Evolutionary conservation across 345 rosid genomes (phyloP).

Genomic region (Eucalyptus guilfoylei): DNA sequence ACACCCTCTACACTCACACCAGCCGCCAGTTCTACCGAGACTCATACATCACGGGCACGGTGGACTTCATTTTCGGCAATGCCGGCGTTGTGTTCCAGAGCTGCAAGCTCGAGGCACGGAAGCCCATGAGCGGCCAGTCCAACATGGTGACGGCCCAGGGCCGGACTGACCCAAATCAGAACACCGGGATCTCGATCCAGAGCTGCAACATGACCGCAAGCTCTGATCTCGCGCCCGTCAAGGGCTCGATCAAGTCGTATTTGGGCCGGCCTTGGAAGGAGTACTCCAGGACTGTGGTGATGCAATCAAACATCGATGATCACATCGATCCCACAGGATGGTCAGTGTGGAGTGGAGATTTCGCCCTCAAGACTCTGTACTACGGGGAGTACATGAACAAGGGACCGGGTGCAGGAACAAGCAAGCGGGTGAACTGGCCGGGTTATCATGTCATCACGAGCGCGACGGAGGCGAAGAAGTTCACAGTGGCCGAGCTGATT

Average conservation of each 20-base stretch:
- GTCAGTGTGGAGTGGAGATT: constrained; percentile 58
- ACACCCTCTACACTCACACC: constrained; percentile 72
- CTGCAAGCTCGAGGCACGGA: constrained; percentile 40
- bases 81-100: constrained; percentile 68
- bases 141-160: neutral
- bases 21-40: constrained; percentile 79
- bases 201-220: constrained; percentile 20
- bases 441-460: constrained; percentile 8
- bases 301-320: constrained; percentile 52
- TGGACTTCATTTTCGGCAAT: constrained; percentile 78
- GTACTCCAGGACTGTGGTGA: constrained; percentile 55
- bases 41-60: constrained; percentile 53
- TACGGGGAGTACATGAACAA: constrained; percentile 66
- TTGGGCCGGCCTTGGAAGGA: constrained; percentile 88
- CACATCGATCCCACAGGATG: constrained; percentile 74
- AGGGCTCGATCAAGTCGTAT: constrained; percentile 13
- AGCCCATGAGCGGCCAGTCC: constrained; percentile 15
- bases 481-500: neutral
- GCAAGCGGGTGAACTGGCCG: constrained; percentile 63
- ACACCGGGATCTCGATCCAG: neutral
- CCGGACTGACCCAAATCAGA: neutral
- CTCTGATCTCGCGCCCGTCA: constrained; percentile 3
- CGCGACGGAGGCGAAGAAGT: neutral
- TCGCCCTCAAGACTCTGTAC: constrained; percentile 57
- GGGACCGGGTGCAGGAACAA: constrained; percentile 63